A percentile compares a stretch with the other conserved stretches of the same genome.
phyloP scores from a whole-genome alignment of 2,329 filamentous ascomycete species.

The Elsinoe ampelina region DNA sequence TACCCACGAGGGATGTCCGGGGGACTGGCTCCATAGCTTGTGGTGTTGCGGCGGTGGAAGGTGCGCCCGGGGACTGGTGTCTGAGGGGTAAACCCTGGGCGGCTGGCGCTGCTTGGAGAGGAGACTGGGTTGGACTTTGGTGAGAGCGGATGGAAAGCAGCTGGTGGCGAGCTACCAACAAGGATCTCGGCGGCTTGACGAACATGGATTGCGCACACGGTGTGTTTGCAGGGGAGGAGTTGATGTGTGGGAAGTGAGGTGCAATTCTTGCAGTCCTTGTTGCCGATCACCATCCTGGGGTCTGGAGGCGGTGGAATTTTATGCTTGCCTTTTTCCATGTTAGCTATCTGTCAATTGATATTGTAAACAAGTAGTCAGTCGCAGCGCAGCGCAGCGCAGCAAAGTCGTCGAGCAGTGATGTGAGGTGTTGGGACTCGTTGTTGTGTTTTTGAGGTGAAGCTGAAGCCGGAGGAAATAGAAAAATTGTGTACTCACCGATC shows the following conservation, averaged over 20 bases:
- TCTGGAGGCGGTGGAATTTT: not conserved
- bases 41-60: not conserved
- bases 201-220: not conserved
- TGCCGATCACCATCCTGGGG: not conserved
- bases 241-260: not conserved
- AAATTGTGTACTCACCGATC: too few relatives aligned
- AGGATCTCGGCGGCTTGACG: not conserved
- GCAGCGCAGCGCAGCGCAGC: not conserved
- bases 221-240: not conserved
- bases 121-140: not conserved
- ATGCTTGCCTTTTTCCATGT: not conserved
- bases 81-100: conserved; percentile 7
- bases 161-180: not conserved
- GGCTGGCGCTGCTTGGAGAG: not conserved
- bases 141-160: not conserved
- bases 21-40: not conserved
- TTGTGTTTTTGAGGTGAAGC: not conserved
- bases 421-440: not conserved
- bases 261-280: not conserved
- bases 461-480: not conserved
- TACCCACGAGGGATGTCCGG: not conserved
- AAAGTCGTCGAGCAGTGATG: not conserved
- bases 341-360: not conserved
- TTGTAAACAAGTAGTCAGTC: not conserved
- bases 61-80: not conserved